Conservation (phyloP, 805 yeast genomes). For the Wickerhamiella alocasiicola region DNA sequence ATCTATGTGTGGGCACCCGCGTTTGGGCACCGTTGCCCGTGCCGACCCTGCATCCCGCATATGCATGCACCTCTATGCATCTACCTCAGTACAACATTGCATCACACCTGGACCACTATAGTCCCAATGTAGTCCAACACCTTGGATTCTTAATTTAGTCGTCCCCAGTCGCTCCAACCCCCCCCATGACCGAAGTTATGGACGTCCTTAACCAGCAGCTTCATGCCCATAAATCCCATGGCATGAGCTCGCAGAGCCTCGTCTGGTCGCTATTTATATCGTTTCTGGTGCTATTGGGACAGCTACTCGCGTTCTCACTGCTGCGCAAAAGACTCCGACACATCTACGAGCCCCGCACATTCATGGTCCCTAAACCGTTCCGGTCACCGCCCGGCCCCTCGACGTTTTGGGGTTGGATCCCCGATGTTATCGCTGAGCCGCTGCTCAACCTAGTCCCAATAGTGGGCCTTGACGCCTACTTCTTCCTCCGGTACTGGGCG, state of each 20-base stretch:
- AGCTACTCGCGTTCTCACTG: constrained; percentile 31
- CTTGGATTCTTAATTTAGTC: too few relatives aligned
- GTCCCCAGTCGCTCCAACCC: too few relatives aligned
- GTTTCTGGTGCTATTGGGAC: constrained; percentile 39
- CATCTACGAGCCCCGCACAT: constrained; percentile 46
- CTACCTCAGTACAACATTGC: too few relatives aligned
- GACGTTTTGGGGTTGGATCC: constrained; percentile 47
- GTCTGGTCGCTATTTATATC: constrained; percentile 32
- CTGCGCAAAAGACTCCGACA: constrained; percentile 27
- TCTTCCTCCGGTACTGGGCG: constrained; percentile 50
- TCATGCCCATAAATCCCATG: constrained; percentile 11
- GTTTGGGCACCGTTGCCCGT: too few relatives aligned
- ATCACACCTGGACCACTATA: too few relatives aligned
- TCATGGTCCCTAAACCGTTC: constrained; percentile 32
- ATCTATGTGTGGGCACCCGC: too few relatives aligned
- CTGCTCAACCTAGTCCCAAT: constrained; percentile 33
- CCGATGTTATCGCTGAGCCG: constrained; percentile 31
- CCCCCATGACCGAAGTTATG: constrained; percentile 14
- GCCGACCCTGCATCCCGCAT: too few relatives aligned
- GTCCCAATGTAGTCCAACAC: too few relatives aligned
- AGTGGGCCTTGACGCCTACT: constrained; percentile 64
- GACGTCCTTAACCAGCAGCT: constrained; percentile 16
- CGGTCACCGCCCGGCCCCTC: constrained; percentile 24
- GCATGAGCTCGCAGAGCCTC: constrained; percentile 18
- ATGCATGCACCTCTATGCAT: background rate